Conservation (phyloP, 1,284 basidiomycete species). For the Megacollybia platyphylla region DNA sequence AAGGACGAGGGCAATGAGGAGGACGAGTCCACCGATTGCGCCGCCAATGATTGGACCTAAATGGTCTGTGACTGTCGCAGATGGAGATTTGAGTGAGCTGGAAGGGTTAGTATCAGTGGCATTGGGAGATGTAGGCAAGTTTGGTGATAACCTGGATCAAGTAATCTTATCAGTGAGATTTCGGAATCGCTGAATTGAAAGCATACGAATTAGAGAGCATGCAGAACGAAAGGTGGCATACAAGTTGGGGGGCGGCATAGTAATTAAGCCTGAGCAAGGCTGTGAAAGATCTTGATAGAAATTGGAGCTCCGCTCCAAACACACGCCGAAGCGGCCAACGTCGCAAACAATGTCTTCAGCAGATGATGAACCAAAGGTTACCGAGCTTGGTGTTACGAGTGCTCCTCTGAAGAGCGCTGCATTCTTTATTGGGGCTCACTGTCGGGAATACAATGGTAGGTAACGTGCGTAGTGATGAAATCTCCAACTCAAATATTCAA, state of each 20-base stretch:
- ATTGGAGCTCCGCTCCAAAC: neutral
- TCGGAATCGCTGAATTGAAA: neutral
- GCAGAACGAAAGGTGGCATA: too few species aligned
- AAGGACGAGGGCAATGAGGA: neutral
- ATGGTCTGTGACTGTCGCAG: neutral
- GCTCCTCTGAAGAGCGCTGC: constrained; percentile 93
- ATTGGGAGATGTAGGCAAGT: too few species aligned
- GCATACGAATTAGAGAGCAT: too few species aligned
- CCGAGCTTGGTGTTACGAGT: constrained; percentile 86
- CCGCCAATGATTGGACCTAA: neutral
- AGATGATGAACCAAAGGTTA: constrained; percentile 66
- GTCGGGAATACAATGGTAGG: constrained; percentile 91
- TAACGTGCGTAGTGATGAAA: constrained; percentile 8
- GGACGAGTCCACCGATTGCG: neutral
- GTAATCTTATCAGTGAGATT: too few species aligned
- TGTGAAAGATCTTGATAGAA: too few species aligned
- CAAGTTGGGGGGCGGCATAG: too few species aligned
- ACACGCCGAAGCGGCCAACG: constrained; percentile 26
- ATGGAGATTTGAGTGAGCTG: neutral
- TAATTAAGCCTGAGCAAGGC: too few species aligned
- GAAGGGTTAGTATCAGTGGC: too few species aligned
- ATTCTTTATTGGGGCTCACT: constrained; percentile 94
- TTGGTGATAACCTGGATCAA: neutral
- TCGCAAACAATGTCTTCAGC: constrained; percentile 33
- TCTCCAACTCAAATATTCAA: constrained; percentile 18